Conservation (phyloP, 164 flowering plant species). For the Chimonanthus salicifolius region DNA sequence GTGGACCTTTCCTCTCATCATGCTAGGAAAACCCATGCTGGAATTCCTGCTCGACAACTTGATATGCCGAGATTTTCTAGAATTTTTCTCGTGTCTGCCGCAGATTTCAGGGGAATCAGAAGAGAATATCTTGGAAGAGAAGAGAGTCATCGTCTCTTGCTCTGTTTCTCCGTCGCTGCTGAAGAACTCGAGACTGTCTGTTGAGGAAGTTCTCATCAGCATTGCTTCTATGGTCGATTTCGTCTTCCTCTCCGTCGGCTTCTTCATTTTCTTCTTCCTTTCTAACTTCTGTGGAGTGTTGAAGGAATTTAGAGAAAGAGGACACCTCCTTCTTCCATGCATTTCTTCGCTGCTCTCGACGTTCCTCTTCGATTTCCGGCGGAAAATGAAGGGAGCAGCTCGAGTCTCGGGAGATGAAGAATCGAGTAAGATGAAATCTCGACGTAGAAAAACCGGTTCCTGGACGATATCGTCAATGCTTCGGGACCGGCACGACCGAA, state of each 20-base stretch:
- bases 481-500: conserved; percentile 49
- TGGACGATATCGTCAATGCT: conserved; percentile 36
- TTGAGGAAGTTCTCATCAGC: conserved; percentile 12
- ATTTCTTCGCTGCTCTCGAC: background rate
- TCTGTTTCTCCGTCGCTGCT: conserved; percentile 47
- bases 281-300: background rate
- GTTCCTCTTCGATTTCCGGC: conserved; percentile 1
- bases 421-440: conserved; percentile 13
- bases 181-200: conserved; percentile 27
- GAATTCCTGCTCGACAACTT: conserved; percentile 10
- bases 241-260: conserved; percentile 5
- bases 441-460: conserved; percentile 27
- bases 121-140: conserved; percentile 42
- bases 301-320: conserved; percentile 26
- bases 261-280: background rate
- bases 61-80: conserved; percentile 18
- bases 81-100: background rate
- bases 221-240: background rate
- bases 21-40: conserved; percentile 12
- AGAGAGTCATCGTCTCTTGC: conserved; percentile 40
- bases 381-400: conserved; percentile 22
- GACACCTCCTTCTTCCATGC: conserved; percentile 31
- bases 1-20: conserved; percentile 22
- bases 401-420: conserved; percentile 14
- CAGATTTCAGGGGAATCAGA: conserved; percentile 41